Evolutionary conservation across 2,329 filamentous ascomycete genomes (phyloP).

Genomic region (Scorias spongiosa): DNA sequence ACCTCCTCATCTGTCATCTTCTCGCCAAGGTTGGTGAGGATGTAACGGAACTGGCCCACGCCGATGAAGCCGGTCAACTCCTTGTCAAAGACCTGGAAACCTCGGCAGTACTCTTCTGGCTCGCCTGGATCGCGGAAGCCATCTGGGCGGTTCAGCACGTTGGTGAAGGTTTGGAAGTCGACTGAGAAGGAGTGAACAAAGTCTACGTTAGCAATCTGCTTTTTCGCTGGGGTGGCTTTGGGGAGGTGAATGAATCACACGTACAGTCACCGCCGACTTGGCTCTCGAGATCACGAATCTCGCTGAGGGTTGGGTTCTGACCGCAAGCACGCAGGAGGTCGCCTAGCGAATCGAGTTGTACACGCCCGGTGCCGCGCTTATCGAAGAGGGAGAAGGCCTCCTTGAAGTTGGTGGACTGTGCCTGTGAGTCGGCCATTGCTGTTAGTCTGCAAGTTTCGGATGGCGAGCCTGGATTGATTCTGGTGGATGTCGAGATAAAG

Average conservation of each 20-base stretch:
- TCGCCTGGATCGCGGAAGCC: slow-evolving; percentile 97
- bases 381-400: slow-evolving; percentile 99
- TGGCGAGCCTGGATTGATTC: not conserved
- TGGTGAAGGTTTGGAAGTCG: slow-evolving; percentile 94
- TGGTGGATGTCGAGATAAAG: too few relatives aligned
- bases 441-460: slow-evolving; percentile 5
- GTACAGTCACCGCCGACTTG: slow-evolving; percentile 79
- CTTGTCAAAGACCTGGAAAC: slow-evolving; percentile 99
- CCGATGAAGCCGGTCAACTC: slow-evolving; percentile 97
- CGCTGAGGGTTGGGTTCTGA: slow-evolving; percentile 88
- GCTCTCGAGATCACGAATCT: slow-evolving; percentile 88
- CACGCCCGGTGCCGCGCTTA: slow-evolving; percentile 93
- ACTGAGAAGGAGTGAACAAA: slow-evolving; percentile 39
- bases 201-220: not conserved
- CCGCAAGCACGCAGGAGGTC: slow-evolving; percentile 92
- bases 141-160: slow-evolving; percentile 90
- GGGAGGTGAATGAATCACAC: slow-evolving; percentile 26
- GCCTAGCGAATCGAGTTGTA: slow-evolving; percentile 70
- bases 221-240: not conserved
- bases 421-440: slow-evolving; percentile 31
- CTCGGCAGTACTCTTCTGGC: slow-evolving; percentile 94
- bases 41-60: slow-evolving; percentile 91
- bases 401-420: slow-evolving; percentile 98
- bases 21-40: slow-evolving; percentile 93
- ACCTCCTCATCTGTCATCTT: slow-evolving; percentile 99